Percentiles rank a stretch among this genome's conserved stretches.
Conservation (phyloP, 225 moss, liverwort and hornwort species). For the Climacium dendroides region DNA sequence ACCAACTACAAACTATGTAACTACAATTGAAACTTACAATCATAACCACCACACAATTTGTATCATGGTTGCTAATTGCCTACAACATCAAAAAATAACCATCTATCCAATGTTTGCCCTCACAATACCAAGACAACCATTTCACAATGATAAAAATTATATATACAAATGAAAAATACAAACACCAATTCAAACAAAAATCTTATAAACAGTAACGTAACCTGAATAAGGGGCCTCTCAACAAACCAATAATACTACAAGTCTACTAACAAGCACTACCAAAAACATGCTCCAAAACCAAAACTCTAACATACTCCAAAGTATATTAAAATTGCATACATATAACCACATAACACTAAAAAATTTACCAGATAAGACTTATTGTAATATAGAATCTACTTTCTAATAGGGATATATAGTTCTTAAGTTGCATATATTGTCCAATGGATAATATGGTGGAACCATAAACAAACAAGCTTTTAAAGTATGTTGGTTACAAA, state of each 20-base stretch:
- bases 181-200: background rate
- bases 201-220: background rate
- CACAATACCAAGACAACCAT: fast-evolving
- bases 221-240: background rate
- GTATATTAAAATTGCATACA: background rate
- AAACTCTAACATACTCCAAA: background rate
- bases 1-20: background rate
- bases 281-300: background rate
- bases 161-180: background rate
- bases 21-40: fast-evolving
- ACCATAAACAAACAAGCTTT: background rate
- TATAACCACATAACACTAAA: background rate
- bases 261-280: background rate
- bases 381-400: background rate
- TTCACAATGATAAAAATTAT: too few species aligned
- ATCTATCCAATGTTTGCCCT: background rate
- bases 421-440: background rate
- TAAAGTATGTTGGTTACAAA: background rate
- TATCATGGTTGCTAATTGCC: fast-evolving
- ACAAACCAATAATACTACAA: background rate
- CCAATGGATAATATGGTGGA: background rate
- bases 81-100: background rate
- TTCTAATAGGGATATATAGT: fast-evolving
- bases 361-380: background rate
- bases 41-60: fast-evolving